Evolutionary conservation across 371 early-diverging fungal genomes (phyloP).

Genomic region (Lichtheimia corymbifera): DNA sequence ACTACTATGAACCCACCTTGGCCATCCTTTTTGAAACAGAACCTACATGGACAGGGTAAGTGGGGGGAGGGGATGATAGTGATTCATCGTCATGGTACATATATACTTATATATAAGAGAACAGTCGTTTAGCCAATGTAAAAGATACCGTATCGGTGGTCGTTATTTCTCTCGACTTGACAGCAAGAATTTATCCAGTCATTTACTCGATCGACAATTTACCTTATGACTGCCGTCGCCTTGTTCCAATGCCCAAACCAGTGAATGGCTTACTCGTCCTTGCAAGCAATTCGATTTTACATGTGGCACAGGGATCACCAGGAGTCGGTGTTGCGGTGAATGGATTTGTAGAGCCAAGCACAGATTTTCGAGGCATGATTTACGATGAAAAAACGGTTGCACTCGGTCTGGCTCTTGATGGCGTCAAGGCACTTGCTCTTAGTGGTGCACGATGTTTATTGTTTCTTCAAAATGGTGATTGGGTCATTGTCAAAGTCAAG

Average conservation of each 20-base stretch:
- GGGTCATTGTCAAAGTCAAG: slow-evolving; percentile 69
- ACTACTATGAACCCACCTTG: slow-evolving; percentile 92
- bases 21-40: slow-evolving; percentile 88
- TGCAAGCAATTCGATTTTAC: slow-evolving; percentile 78
- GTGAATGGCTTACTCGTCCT: slow-evolving; percentile 87
- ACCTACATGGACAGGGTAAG: slow-evolving; percentile 89
- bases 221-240: slow-evolving; percentile 77
- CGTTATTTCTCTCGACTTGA: slow-evolving; percentile 86
- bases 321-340: slow-evolving; percentile 81
- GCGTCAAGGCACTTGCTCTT: slow-evolving; percentile 54
- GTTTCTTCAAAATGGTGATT: slow-evolving; percentile 68
- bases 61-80: too few species aligned
- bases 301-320: slow-evolving; percentile 84
- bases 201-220: slow-evolving; percentile 78
- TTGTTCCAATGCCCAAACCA: slow-evolving; percentile 82
- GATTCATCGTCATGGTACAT: background rate
- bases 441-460: slow-evolving; percentile 56
- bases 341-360: slow-evolving; percentile 53
- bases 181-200: slow-evolving; percentile 73
- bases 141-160: slow-evolving; percentile 82
- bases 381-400: slow-evolving; percentile 31
- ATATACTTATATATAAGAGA: background rate
- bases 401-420: slow-evolving; percentile 53
- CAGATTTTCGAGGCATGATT: slow-evolving; percentile 53
- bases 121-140: slow-evolving; percentile 63